Conservation (phyloP, 176 grass and related monocot genomes). For the Phragmites australis region DNA sequence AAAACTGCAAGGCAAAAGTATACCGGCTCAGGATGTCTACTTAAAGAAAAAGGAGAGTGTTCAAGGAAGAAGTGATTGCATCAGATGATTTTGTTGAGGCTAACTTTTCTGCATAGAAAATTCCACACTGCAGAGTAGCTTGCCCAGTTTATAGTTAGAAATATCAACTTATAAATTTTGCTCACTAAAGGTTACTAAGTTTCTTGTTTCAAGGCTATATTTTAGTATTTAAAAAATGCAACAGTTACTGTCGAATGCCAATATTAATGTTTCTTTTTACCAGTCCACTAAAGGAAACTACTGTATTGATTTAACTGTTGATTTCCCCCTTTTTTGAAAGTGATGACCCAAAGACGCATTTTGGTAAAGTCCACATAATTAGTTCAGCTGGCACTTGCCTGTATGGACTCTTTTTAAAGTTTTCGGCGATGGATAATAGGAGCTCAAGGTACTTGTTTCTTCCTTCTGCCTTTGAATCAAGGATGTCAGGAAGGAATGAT, state of each 20-base stretch:
- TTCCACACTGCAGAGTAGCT: background rate
- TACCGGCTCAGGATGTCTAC: slow-evolving; percentile 24
- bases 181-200: background rate
- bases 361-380: background rate
- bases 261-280: slow-evolving; percentile 1
- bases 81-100: background rate
- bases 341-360: background rate
- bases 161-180: background rate
- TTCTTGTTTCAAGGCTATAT: background rate
- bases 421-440: slow-evolving; percentile 82
- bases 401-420: slow-evolving; percentile 95
- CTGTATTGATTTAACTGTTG: background rate
- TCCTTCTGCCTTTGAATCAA: slow-evolving; percentile 97
- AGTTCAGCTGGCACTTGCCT: slow-evolving; percentile 59
- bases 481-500: slow-evolving; percentile 95
- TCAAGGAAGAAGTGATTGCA: background rate
- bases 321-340: background rate
- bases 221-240: background rate
- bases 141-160: background rate
- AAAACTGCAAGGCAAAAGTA: slow-evolving; percentile 61
- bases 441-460: slow-evolving; percentile 90
- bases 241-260: background rate
- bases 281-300: background rate
- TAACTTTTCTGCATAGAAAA: background rate
- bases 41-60: background rate